A percentile compares a stretch with the other conserved stretches of the same genome.
These are phyloP conservation scores for Starmerella floricola DNA, from an alignment of 805 yeast species.

Conservation along the genomic window DNA sequence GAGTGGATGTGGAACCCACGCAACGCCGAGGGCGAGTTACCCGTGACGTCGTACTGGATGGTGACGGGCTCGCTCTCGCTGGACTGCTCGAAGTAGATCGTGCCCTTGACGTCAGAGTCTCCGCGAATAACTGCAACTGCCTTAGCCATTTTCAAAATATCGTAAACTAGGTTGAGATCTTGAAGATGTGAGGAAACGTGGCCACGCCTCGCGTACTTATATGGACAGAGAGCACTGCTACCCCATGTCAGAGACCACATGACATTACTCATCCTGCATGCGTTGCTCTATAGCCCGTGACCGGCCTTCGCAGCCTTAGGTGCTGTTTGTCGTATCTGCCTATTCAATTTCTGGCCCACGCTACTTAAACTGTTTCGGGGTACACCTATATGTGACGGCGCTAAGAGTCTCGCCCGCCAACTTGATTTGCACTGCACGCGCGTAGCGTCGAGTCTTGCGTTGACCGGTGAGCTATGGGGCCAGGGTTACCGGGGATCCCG, in stretches of 20 bases:
- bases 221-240: neutral
- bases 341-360: no score
- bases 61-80: slow-evolving; percentile 73
- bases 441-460: no score
- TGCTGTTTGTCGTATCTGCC: no score
- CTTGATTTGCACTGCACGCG: no score
- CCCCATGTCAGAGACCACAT: neutral
- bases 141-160: slow-evolving; percentile 18
- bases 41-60: slow-evolving; percentile 75
- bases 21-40: slow-evolving; percentile 72
- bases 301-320: no score
- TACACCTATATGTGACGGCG: no score
- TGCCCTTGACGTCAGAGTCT: slow-evolving; percentile 78
- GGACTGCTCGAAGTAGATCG: slow-evolving; percentile 75
- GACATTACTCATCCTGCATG: neutral
- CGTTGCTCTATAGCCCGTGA: no score
- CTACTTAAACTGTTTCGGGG: no score
- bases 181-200: neutral
- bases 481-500: no score
- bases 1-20: slow-evolving; percentile 93
- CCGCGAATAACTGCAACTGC: slow-evolving; percentile 93
- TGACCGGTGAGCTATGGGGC: no score
- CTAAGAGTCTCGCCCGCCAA: no score
- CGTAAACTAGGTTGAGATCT: neutral
- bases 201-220: neutral